Conservation (phyloP, 768 basidiomycete genomes). For the Calvatia gigantea region DNA sequence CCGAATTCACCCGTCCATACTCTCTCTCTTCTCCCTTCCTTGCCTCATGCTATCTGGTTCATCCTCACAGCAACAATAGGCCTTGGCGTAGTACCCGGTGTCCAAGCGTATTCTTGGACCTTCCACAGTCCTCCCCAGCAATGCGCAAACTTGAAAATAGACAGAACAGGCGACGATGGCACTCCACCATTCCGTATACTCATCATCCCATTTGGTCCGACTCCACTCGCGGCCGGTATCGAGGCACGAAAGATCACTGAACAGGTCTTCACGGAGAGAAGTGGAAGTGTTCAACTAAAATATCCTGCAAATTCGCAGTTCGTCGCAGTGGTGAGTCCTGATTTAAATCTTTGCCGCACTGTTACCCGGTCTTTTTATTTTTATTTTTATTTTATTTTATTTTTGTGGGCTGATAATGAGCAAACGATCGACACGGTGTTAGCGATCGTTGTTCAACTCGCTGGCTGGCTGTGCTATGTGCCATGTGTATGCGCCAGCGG, state of each 20-base stretch:
- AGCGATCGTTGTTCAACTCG: too few species aligned
- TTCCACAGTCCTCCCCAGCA: constrained; percentile 52
- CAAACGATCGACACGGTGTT: too few species aligned
- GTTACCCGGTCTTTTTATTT: constrained; percentile 4
- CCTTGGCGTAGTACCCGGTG: constrained; percentile 24
- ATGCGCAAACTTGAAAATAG: constrained; percentile 60
- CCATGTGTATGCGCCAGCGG: too few species aligned
- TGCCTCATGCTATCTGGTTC: constrained; percentile 3
- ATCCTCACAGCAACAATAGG: constrained; percentile 10
- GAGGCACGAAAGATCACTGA: constrained; percentile 64
- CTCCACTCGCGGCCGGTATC: constrained; percentile 54
- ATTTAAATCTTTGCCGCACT: constrained; percentile 6
- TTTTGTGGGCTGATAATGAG: too few species aligned
- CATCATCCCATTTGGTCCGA: constrained; percentile 64
- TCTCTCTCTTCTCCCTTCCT: background rate
- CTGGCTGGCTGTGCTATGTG: too few species aligned
- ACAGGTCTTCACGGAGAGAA: constrained; percentile 41
- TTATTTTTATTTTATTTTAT: constrained; percentile 5
- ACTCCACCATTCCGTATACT: constrained; percentile 65
- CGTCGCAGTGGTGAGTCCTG: constrained; percentile 66
- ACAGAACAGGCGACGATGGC: constrained; percentile 54
- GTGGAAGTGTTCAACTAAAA: constrained; percentile 51
- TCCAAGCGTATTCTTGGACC: constrained; percentile 42
- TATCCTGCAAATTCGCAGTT: constrained; percentile 71
- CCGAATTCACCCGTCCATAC: background rate